A percentile compares a stretch with the other conserved stretches of the same genome.
These are phyloP conservation scores for Antitrichia curtipendula DNA, from an alignment of 225 moss, liverwort and hornwort species.

Conservation along the genomic window DNA sequence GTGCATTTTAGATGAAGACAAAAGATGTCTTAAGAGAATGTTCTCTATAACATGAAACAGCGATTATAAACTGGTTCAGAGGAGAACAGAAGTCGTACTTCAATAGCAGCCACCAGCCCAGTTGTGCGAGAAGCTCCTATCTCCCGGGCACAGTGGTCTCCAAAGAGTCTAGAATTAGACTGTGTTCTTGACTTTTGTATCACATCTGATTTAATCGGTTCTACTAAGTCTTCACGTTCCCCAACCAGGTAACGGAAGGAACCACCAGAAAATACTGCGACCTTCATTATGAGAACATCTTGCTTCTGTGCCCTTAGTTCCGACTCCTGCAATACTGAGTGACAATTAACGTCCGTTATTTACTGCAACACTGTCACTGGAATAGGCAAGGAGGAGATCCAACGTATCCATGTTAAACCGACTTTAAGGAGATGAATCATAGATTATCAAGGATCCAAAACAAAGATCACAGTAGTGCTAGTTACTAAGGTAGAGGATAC, in stretches of 20 bases:
- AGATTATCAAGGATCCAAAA: background rate
- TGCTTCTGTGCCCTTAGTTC: background rate
- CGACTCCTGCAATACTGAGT: conserved; percentile 24
- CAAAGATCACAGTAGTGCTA: background rate
- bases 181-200: background rate
- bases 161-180: conserved; percentile 20
- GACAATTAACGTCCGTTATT: background rate
- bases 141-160: background rate
- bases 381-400: background rate
- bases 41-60: background rate
- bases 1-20: background rate
- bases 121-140: background rate
- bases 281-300: conserved; percentile 12
- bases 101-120: conserved; percentile 12
- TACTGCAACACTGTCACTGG: background rate
- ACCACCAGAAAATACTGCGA: conserved; percentile 32
- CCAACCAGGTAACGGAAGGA: conserved; percentile 29
- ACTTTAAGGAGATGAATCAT: background rate
- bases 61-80: background rate
- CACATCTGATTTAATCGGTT: background rate
- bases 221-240: background rate
- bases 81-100: background rate
- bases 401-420: background rate
- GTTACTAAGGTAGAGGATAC: background rate
- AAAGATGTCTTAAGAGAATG: background rate